These are phyloP conservation scores for Fusarium tricinctum DNA, from an alignment of 2,329 filamentous ascomycete genomes.

Conservation along the genomic window DNA sequence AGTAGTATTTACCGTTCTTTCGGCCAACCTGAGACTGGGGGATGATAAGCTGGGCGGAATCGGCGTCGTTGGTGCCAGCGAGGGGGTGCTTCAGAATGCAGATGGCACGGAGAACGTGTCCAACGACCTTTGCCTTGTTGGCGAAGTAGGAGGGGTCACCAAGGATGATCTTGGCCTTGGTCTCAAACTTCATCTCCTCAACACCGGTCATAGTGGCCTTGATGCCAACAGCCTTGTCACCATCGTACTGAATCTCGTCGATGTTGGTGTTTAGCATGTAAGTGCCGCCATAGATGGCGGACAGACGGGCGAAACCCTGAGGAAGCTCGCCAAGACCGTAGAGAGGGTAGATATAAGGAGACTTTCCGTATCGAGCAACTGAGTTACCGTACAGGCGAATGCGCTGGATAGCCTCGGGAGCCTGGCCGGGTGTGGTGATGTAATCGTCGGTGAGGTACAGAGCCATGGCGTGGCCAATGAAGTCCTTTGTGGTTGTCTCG, in stretches of 20 bases:
- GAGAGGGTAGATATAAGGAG: slow-evolving; percentile 98
- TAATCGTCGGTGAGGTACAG: slow-evolving; percentile 94
- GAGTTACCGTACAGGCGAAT: slow-evolving; percentile 98
- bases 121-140: slow-evolving; percentile 86
- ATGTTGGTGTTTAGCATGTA: slow-evolving; percentile 99
- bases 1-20: slow-evolving; percentile 81
- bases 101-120: slow-evolving; percentile 94
- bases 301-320: slow-evolving; percentile 96
- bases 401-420: slow-evolving; percentile 88
- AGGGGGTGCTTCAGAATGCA: slow-evolving; percentile 97
- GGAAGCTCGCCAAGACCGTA: slow-evolving; percentile 98
- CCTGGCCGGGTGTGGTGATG: slow-evolving; percentile 78
- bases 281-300: slow-evolving; percentile 97
- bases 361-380: slow-evolving; percentile 97
- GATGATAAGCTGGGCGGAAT: slow-evolving; percentile 96
- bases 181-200: slow-evolving; percentile 94
- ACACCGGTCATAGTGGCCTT: slow-evolving; percentile 96
- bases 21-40: slow-evolving; percentile 97
- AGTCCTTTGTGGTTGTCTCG: slow-evolving; percentile 90
- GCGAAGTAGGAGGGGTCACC: slow-evolving; percentile 98
- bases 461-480: slow-evolving; percentile 98
- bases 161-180: slow-evolving; percentile 95
- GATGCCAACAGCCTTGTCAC: slow-evolving; percentile 90
- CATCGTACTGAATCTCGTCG: slow-evolving; percentile 89
- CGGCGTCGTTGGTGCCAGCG: slow-evolving; percentile 86